Evolutionary conservation across 495 filamentous ascomycete genomes (phyloP), one percentile per base, ranked within the genome.

Genomic region (Penicillium pulvis): DNA sequence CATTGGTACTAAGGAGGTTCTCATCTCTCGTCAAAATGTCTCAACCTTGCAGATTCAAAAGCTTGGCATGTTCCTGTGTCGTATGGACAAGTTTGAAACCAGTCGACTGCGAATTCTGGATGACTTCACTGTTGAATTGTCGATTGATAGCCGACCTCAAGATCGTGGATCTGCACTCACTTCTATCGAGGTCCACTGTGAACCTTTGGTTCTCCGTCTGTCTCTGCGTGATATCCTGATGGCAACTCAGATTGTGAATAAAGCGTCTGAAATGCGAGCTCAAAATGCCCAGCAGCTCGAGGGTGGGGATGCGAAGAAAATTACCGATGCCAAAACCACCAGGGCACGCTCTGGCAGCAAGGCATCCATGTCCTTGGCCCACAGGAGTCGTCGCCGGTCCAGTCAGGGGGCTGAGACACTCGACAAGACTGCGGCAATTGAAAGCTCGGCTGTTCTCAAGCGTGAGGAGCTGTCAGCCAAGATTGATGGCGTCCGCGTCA

Each of bases 51-150:
- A 98, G 65, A 83, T 98, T 9, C 89, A 89, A 36, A 85, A 97
- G 65, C 86, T 97, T 46, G 95, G 94, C 55, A 98, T 98, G 93
- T 98, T 97, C 73, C 78, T 98, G 36, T 98, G 94, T 69, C 90
- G 94, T 28, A 98, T 98, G 95, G 94, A 98, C 68, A 89, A 89
- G 59, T 96, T 96, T 60, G 93, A 96, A 55, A 90, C 87, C 17
- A 89, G 85, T 51, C 82, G 90, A 36, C 83, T 97, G 42, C 87
- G 95, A 23, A 96, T 98, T 61, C 81, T 98, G 23, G 94, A 98
- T 67, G 91, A 98, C 67, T 98, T 98, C 72, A 96, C 92, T 8
- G 69, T 98, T 31, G 89, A 92, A 59, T 80, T 96, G 62, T 93
- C 92, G 3, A 84, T 97, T 79, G 92, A 98, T 65, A 94, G 82